Evolutionary conservation across 192 early-diverging fungal genomes (phyloP).

Genomic region (Chytriomyces sp.): DNA sequence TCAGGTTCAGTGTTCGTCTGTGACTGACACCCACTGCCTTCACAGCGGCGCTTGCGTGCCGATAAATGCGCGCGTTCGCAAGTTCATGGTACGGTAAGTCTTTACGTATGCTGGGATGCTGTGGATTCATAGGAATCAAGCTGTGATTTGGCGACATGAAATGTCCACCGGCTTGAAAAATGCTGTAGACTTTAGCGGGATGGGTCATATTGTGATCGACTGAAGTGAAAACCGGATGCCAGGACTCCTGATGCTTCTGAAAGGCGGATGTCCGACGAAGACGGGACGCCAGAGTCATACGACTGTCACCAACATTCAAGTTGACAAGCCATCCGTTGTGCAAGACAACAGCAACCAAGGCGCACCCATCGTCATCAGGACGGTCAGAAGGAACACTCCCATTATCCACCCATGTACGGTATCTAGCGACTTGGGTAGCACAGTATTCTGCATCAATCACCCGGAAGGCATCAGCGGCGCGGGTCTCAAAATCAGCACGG

Average conservation of each 20-base stretch:
- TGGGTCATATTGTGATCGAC: conserved; percentile 65
- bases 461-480: conserved; percentile 42
- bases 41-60: conserved; percentile 49
- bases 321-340: conserved; percentile 53
- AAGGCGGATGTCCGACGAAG: background rate
- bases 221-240: conserved; percentile 48
- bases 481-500: conserved; percentile 32
- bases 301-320: conserved; percentile 62
- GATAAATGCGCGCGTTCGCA: conserved; percentile 52
- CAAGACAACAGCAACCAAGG: conserved; percentile 56
- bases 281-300: conserved; percentile 31
- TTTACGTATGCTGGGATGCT: conserved; percentile 15
- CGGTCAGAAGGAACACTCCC: conserved; percentile 18
- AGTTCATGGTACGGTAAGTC: conserved; percentile 50
- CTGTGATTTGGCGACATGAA: conserved; percentile 56
- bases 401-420: conserved; percentile 50
- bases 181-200: conserved; percentile 56
- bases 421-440: conserved; percentile 46
- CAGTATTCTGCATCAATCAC: conserved; percentile 56
- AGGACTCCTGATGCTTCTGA: conserved; percentile 26
- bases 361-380: conserved; percentile 61
- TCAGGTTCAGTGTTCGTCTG: conserved; percentile 59
- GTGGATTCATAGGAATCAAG: conserved; percentile 36
- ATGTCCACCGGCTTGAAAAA: conserved; percentile 51
- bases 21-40: conserved; percentile 57